Base-by-base conservation (phyloP, 2,329 filamentous ascomycete species). In the Graphilbum sp. region DNA sequence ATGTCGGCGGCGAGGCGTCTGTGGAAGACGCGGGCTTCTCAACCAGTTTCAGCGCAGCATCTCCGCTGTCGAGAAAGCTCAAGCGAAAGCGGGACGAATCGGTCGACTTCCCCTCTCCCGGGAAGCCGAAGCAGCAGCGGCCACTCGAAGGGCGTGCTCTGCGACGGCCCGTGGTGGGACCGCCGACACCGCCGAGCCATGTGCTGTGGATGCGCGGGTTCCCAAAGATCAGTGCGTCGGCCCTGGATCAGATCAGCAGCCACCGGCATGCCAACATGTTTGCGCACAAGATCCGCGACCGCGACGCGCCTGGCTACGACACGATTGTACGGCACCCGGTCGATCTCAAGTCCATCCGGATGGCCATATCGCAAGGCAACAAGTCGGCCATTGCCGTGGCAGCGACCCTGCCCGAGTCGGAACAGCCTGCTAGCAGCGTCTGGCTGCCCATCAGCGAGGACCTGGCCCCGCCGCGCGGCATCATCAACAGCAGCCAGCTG, bases 401-500 rank as follows among this genome's bases (percentile, higher is more conserved):
- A n/a, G 63, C 63, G 8, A 67, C 65, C 36, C 70, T 81, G 32
- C 63, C 75, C 0, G 72, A 72, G 16, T 66, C 67, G 16, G 75
- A 77, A 37, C 63, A 68, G 4, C 11, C 24, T 2, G 64, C 64
- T 2, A 62, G 67, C 7, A 68, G 61, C 41, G 62, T 81, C 17
- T 72, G 69, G 64, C 60, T 88, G 7, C 75, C 81, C 9, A 69
- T 81, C 40, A 79, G 72, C 2, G 70, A 78, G 36, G 84, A 95
- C 41, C 64, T 94, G 20, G 67, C 88, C 3, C 84, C 88, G 3
- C 88, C 90, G 0, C 83, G 77, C 49, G 84, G 78, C 17, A 94
- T 96, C 49, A 83, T 96, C 56, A 96, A 96, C 56, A 87, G 82
- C 36, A 75, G 80, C 2, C 90, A 96, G 54, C 67, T 96, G 15